Base-by-base conservation (phyloP, 176 grass and related monocot genomes). In the Eleusine indica region DNA sequence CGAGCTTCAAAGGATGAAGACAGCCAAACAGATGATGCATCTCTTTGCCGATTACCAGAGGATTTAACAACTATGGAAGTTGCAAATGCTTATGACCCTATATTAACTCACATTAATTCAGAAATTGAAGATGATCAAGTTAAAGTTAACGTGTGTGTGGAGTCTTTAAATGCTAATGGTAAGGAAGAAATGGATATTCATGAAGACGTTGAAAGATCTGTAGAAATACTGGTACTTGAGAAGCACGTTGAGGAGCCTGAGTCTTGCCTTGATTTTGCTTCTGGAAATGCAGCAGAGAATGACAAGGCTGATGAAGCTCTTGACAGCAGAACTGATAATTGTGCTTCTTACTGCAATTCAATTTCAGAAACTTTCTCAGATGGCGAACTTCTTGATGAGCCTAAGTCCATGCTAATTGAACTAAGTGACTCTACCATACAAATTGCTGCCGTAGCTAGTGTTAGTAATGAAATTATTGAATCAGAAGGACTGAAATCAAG, bases 351-450 rank as follows among this genome's bases (percentile, higher is more conserved):
- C 15, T 38, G 75, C 69, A 80, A 80, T 70, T 44, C 84, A 63
- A 69, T 86, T 79, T 80, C 81, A 70, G 88, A 90, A 74, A 46
- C 75, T 75, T 87, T 80, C 53, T 79, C 75, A 28, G 69, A 80
- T 64, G 74, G 49, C 60, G 80, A 73, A 54, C 61, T 75, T 74
- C 3, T 70, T 14, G 84, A 80, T 52, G 69, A 83, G 15, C 54
- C 84, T 25, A 80, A 79, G 49, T 32, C 80, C 25, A 38, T 80
- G 75, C 63, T 70, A 64, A 79, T 21, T 90, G 72, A 85, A 82
- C 56, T 83, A 47, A 72, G 44, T 76, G 74, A 79, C 83, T 69
- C 22, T 70, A 51, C 32, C 68, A 7, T 83, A 43, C 70, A 82
- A 63, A 25, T 29, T 30, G 61, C 25, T 70, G 70, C 70, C 7